Evolutionary conservation across 2,329 filamentous ascomycete genomes (phyloP).

Genomic region (Lecanicillium sp.): DNA sequence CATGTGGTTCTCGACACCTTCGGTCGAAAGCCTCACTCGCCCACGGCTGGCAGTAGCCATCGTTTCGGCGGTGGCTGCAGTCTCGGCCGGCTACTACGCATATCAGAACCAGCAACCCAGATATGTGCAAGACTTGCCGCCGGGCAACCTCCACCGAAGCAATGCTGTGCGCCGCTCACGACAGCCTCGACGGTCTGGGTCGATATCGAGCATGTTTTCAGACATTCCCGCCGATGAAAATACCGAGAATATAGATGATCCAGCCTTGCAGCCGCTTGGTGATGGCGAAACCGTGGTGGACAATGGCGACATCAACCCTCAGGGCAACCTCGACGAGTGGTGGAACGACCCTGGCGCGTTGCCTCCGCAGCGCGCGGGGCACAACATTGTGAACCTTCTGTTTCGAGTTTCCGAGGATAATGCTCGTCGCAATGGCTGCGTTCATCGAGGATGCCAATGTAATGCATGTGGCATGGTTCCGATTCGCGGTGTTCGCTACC

Average conservation of each 20-base stretch:
- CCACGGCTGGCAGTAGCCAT: slow-evolving; percentile 47
- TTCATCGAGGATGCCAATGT: slow-evolving; percentile 87
- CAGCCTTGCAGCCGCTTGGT: slow-evolving; percentile 17
- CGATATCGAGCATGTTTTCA: slow-evolving; percentile 33
- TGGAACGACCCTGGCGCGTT: slow-evolving; percentile 37
- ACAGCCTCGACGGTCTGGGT: slow-evolving; percentile 24
- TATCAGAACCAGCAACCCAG: slow-evolving; percentile 31
- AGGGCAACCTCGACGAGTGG: slow-evolving; percentile 41
- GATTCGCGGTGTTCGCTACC: slow-evolving; percentile 86
- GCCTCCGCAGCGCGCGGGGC: slow-evolving; percentile 48
- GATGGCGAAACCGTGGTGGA: slow-evolving; percentile 29
- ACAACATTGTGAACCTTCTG: slow-evolving; percentile 75
- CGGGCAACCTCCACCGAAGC: slow-evolving; percentile 48
- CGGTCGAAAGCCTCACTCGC: slow-evolving; percentile 46
- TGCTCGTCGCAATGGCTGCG: slow-evolving; percentile 76
- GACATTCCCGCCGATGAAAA: slow-evolving; percentile 38
- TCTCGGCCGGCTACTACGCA: slow-evolving; percentile 49
- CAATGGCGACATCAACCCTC: slow-evolving; percentile 26
- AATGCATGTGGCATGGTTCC: slow-evolving; percentile 82
- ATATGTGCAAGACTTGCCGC: slow-evolving; percentile 15
- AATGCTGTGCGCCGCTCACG: slow-evolving; percentile 55
- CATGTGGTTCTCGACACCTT: slow-evolving; percentile 40
- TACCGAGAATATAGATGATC: slow-evolving; percentile 20
- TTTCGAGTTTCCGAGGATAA: slow-evolving; percentile 94
- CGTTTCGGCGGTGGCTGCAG: slow-evolving; percentile 46